Base-by-base conservation (phyloP, 2,329 filamentous ascomycete genomes). In the Colletotrichum siamense region DNA sequence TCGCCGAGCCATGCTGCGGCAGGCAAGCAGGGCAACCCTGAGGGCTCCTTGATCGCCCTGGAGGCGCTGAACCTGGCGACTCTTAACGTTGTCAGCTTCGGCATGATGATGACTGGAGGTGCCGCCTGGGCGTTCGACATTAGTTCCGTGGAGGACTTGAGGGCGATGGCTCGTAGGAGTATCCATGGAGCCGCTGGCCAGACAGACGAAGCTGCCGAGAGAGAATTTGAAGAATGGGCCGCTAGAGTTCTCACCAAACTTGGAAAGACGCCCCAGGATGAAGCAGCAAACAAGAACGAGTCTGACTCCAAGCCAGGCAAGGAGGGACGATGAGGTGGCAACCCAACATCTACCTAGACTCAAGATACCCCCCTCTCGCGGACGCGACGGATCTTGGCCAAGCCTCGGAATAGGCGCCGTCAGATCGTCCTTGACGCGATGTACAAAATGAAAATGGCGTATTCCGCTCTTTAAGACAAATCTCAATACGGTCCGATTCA, bases 11-110 rank as follows among this genome's bases (percentile, higher is more conserved):
- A 91, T 79, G 85, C 87, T 78, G 59, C 84, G 16, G 65, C 76
- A 44, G 80, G 79, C 59, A 80, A 79, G 86, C 88, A 84, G 84
- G 83, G 82, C 84, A 68, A 87, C 61, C 89, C 92, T 32, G 94
- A 93, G 81, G 92, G 93, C 9, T 89, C 92, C 2, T 83, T 94
- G 52, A 93, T 98, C 78, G 96, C 96, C 1, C 86, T 94, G 39
- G 94, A 98, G 84, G 96, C 96, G 0, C 88, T 99, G 26, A 94
- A 93, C 65, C 88, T 98, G 44, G 97, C 96, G 0, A 98, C 96
- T 0, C 89, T 98, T 79, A 98, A 98, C 80, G 95, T 97, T 15
- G 81, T 93, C 36, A 94, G 93, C 80, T 91, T 97, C 66, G 93
- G 90, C 1, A 92, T 98, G 83, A 92, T 98, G 89, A 85, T 90